Conservation (phyloP, 495 filamentous ascomycete species). For the Penicillium pancosmium region DNA sequence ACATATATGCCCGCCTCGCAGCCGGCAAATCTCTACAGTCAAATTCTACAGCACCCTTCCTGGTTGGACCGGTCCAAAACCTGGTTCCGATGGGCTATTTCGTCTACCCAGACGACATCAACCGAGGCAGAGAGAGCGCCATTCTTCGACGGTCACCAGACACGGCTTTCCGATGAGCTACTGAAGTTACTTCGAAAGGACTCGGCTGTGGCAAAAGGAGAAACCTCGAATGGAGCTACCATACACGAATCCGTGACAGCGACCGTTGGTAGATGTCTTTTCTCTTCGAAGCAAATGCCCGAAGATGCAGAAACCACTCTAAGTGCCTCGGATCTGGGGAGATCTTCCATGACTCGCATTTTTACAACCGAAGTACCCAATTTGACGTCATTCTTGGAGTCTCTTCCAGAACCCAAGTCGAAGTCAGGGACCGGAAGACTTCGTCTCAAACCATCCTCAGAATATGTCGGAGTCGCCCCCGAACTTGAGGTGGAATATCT, state of each 20-base stretch:
- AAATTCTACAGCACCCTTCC: constrained; percentile 24
- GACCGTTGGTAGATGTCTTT: constrained; percentile 45
- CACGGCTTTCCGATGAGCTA: constrained; percentile 38
- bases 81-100: constrained; percentile 48
- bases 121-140: constrained; percentile 17
- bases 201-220: not conserved
- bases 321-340: constrained; percentile 39
- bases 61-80: constrained; percentile 39
- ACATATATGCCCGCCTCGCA: constrained; percentile 40
- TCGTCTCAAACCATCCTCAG: constrained; percentile 35
- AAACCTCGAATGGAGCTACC: not conserved
- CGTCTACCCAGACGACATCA: constrained; percentile 22
- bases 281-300: constrained; percentile 30
- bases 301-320: constrained; percentile 23
- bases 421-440: constrained; percentile 17
- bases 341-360: constrained; percentile 30
- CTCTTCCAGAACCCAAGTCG: constrained; percentile 18
- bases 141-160: constrained; percentile 39
- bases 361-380: constrained; percentile 40
- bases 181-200: constrained; percentile 36
- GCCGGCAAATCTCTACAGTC: constrained; percentile 21
- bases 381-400: constrained; percentile 30
- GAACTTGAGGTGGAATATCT: constrained; percentile 39
- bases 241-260: constrained; percentile 42
- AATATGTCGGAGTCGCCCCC: constrained; percentile 28